Percentiles rank a stretch among this genome's conserved stretches.
Conservation (phyloP, 2,329 filamentous ascomycete genomes). For the Hyphodiscus sp. region DNA sequence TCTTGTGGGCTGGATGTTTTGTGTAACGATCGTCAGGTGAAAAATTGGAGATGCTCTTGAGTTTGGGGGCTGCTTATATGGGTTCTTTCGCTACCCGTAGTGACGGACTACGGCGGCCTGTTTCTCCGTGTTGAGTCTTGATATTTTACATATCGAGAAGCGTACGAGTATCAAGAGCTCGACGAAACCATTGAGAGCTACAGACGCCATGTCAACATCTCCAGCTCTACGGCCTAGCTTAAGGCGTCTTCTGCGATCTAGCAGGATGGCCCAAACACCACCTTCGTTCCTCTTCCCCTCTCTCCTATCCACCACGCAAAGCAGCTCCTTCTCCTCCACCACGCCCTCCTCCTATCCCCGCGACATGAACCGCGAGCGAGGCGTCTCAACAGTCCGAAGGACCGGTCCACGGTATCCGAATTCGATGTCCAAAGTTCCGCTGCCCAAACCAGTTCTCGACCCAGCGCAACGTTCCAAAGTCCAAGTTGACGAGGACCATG, state of each 20-base stretch:
- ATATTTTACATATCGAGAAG: not conserved
- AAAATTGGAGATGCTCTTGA: not conserved
- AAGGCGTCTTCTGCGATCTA: conserved; percentile 15
- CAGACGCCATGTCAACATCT: conserved; percentile 25
- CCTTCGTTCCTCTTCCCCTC: conserved; percentile 30
- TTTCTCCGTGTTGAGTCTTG: not conserved
- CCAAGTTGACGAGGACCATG: conserved; percentile 64
- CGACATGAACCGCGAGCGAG: conserved; percentile 75
- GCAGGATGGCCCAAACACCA: conserved; percentile 14
- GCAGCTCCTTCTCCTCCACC: conserved; percentile 28
- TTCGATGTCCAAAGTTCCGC: conserved; percentile 62
- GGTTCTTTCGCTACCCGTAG: not conserved
- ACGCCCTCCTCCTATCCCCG: conserved; percentile 33
- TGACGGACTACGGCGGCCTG: conserved; percentile 1
- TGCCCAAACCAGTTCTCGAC: conserved; percentile 65
- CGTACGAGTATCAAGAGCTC: not conserved
- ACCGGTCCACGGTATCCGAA: conserved; percentile 71
- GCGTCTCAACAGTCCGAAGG: conserved; percentile 72
- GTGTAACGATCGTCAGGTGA: conserved; percentile 2
- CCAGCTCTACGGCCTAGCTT: conserved; percentile 21
- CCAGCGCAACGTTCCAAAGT: conserved; percentile 48
- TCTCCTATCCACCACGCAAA: conserved; percentile 19
- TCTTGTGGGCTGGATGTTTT: not conserved
- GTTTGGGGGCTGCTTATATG: not conserved
- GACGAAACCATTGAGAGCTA: conserved; percentile 3